Evolutionary conservation across 352 stramenopile genomes (phyloP).

Genomic region (Phytophthora boehmeriae): DNA sequence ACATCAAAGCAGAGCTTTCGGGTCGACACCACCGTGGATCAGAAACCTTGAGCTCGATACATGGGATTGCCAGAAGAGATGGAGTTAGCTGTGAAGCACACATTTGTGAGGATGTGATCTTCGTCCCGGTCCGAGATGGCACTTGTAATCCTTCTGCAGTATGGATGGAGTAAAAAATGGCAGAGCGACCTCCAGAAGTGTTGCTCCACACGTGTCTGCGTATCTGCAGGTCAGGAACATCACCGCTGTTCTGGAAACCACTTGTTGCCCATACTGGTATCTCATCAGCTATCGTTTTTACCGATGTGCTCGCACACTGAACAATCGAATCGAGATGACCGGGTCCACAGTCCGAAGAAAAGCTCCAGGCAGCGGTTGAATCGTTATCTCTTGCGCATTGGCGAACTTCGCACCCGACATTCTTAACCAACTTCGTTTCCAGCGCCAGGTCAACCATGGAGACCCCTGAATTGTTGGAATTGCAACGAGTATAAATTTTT

Average conservation of each 20-base stretch:
- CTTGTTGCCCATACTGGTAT: constrained; percentile 12
- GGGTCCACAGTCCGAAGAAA: constrained; percentile 19
- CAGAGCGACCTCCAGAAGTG: constrained; percentile 5
- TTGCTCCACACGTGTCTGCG: constrained; percentile 23
- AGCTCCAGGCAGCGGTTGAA: constrained; percentile 16
- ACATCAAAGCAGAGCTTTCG: constrained; percentile 19
- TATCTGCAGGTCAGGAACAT: constrained; percentile 5
- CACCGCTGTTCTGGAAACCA: not conserved
- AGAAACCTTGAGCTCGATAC: constrained; percentile 29
- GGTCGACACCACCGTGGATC: constrained; percentile 42
- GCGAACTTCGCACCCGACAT: constrained; percentile 10
- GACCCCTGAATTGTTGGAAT: constrained; percentile 3
- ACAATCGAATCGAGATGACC: constrained; percentile 16
- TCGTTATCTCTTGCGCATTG: constrained; percentile 5
- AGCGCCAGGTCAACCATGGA: constrained; percentile 26
- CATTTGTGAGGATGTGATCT: not conserved
- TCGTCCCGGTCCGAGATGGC: not conserved
- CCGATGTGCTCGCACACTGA: constrained; percentile 19
- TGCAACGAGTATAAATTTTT: constrained; percentile 32
- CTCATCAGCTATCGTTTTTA: constrained; percentile 11
- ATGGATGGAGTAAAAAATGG: constrained; percentile 29
- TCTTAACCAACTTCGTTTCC: constrained; percentile 2
- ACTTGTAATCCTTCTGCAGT: not conserved
- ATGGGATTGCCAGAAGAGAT: constrained; percentile 28
- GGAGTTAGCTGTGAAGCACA: constrained; percentile 6